Evolutionary conservation across 2,329 filamentous ascomycete genomes (phyloP), one percentile per base, ranked within the genome.

Genomic region (Paraphoma sp.): DNA sequence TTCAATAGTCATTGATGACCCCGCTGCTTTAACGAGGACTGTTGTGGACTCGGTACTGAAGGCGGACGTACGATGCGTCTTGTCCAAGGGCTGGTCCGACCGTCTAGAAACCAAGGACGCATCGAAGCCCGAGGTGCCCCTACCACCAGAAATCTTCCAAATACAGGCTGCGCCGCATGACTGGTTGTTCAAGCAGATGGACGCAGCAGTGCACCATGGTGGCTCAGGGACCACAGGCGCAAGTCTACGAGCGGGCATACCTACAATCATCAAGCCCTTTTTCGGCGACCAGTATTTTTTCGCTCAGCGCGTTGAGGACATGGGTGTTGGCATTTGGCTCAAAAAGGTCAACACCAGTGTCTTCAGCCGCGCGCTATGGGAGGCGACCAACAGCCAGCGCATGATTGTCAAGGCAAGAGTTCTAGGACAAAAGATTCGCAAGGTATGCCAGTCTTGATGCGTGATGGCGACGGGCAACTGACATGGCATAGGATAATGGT

Each of bases 231-330:
- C 95, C 0, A 99, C 95, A 0, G 95, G 95, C 1, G 95, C 95
- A 0, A 96, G 92, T 75, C 81, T 99, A 47, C 86, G 95, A 50
- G 93, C 93, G 0, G 95, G 95, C 2, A 87, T 97, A 5, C 95
- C 95, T 0, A 98, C 95, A 0, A 93, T 99, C 62, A 90, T 98
- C 72, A 91, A 94, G 59, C 95, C 95, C 0, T 99, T 98, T 81
- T 99, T 99, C 72, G 95, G 95, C 5, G 95, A 99, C 69, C 95
- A 99, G 73, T 97, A 90, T 82, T 99, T 99, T 82, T 98, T 96
- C 68, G 95, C 93, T 6, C 86, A 84, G 30, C 86, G 95, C 4
- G 90, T 98, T 1, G 93, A 98, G 75, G 94, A 98, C 70, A 82
- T 99, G 6, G 94, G 95, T 0, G 95, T 98, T 2, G 95, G 95